Conservation (phyloP, 164 flowering plant species). For the Magnolia officinalis region DNA sequence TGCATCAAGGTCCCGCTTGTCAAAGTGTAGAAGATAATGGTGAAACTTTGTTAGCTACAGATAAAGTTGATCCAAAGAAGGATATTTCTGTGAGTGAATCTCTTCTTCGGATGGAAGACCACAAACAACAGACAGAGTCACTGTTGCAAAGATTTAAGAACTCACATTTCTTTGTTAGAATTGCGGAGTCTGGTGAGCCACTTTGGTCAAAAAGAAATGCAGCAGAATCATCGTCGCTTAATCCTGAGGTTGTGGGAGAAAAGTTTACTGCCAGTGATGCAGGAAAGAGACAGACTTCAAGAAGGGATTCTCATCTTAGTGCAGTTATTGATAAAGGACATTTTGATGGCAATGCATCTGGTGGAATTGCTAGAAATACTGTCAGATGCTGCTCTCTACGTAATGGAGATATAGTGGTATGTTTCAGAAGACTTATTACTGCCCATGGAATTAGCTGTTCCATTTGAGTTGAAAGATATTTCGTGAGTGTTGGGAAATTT, state of each 20-base stretch:
- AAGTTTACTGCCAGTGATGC: slow-evolving; percentile 20
- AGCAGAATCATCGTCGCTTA: slow-evolving; percentile 20
- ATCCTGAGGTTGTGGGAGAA: slow-evolving; percentile 27
- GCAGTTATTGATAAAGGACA: slow-evolving; percentile 73
- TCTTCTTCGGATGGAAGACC: slow-evolving; percentile 76
- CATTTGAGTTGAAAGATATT: not conserved
- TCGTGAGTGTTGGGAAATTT: not conserved
- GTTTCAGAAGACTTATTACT: slow-evolving; percentile 13
- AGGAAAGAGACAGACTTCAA: slow-evolving; percentile 19
- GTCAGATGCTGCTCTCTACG: slow-evolving; percentile 70
- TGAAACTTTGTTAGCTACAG: slow-evolving; percentile 22
- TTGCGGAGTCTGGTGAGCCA: slow-evolving; percentile 69
- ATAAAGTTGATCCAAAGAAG: slow-evolving; percentile 30
- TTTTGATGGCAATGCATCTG: slow-evolving; percentile 73
- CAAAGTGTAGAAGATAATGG: slow-evolving; percentile 35
- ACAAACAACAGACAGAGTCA: slow-evolving; percentile 61
- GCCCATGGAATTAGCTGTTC: not conserved
- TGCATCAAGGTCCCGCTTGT: slow-evolving; percentile 23
- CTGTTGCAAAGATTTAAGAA: slow-evolving; percentile 61
- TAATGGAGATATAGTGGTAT: slow-evolving; percentile 97
- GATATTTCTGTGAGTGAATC: slow-evolving; percentile 75
- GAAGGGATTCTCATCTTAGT: slow-evolving; percentile 25
- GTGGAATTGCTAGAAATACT: slow-evolving; percentile 77
- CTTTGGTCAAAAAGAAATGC: slow-evolving; percentile 69
- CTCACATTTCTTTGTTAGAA: slow-evolving; percentile 88